These are phyloP conservation scores for Comarum palustre DNA, from an alignment of 306 rosid genomes.

Conservation along the genomic window DNA sequence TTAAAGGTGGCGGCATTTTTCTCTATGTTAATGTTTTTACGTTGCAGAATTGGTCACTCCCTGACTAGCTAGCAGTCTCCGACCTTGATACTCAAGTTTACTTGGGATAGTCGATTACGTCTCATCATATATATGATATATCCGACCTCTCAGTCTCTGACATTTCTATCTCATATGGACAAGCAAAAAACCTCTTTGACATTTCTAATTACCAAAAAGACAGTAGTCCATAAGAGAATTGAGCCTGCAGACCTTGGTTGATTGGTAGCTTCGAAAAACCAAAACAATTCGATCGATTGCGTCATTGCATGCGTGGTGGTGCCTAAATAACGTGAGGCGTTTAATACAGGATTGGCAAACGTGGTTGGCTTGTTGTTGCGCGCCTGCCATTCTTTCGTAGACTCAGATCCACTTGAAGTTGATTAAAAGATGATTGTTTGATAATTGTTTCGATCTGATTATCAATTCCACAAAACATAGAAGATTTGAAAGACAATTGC, in stretches of 20 bases:
- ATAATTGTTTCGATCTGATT: too few species aligned
- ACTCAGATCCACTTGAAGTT: too few species aligned
- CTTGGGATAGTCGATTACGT: background rate
- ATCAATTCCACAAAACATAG: too few species aligned
- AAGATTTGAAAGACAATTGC: too few species aligned
- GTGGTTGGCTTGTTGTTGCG: too few species aligned
- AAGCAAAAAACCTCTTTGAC: too few species aligned
- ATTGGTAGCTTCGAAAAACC: background rate
- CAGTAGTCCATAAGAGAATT: too few species aligned
- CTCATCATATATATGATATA: background rate
- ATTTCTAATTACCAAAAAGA: too few species aligned
- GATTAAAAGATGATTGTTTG: too few species aligned
- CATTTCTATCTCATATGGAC: background rate
- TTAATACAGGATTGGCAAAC: too few species aligned
- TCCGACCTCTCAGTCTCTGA: background rate
- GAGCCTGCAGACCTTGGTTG: background rate
- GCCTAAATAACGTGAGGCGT: background rate
- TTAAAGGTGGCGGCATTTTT: background rate
- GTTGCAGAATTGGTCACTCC: background rate
- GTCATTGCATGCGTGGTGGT: background rate
- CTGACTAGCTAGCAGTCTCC: background rate
- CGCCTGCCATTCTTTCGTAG: too few species aligned
- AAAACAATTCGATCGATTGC: background rate
- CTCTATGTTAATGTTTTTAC: background rate
- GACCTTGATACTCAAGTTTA: background rate